Evolutionary conservation across 2,329 filamentous ascomycete genomes (phyloP), one percentile per base, ranked within the genome.

Genomic region (Neophaeococcomyces aloes): DNA sequence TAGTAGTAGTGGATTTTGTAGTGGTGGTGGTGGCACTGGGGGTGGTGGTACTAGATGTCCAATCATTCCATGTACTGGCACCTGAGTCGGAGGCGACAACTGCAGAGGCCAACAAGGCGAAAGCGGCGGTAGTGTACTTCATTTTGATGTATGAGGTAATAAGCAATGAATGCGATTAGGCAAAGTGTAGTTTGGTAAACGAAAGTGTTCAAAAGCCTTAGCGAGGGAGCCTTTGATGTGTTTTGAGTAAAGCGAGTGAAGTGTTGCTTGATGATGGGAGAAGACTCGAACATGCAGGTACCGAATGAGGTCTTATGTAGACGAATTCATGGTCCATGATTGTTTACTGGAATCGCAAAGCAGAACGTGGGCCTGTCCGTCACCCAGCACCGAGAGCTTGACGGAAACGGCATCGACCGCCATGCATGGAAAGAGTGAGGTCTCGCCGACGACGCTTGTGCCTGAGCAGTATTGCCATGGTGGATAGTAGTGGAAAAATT

Each of bases 141-240:
- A 41, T 41, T 27, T 41, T 41, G 38, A 11, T 19, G 4, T 6
- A 6, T 36, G n/a, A 19, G 11, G 23, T 10, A 21, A 38, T 38
- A 7, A 25, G 18, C 19, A 27, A 25, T 7, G 35, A 25, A 38
- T 23, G 11, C 18, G 38, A 41, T 6, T 4, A 31, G 21, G 13
- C 25, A 32, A 32, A 2, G 31, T 5, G 38, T 7, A 32, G n/a
- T n/a, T n/a, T n/a, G n/a, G n/a, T n/a, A n/a, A n/a, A 23, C 27
- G 38, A 32, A 23, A 15, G 27, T 32, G 21, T 17, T 32, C 38
- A 41, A 41, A 29, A 17, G 38, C 38, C 38, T 41, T 41, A 41
- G 32, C 38, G 38, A 41, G 32, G 27, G 38, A 41, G 38, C 38
- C 19, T 29, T 41, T 41, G 38, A n/a, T n/a, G n/a, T n/a, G n/a